Percentiles rank a stretch among this genome's conserved stretches.
Conservation (phyloP, 441 rosid species). For the Populus hybrid region DNA sequence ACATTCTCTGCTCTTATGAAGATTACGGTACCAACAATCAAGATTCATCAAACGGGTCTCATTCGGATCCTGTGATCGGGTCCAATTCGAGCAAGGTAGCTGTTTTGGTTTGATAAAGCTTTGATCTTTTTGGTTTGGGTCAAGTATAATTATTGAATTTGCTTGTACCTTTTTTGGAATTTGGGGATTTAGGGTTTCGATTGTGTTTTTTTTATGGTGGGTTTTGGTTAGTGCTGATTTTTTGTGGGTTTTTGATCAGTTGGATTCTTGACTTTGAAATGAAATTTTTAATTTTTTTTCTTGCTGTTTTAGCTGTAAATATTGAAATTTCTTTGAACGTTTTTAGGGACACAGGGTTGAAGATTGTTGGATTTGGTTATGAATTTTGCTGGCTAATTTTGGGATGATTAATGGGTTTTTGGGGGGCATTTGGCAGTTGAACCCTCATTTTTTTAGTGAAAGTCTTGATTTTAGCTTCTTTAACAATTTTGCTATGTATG, state of each 20-base stretch:
- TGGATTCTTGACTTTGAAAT: not conserved
- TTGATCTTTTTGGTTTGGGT: not conserved
- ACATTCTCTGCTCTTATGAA: slow-evolving; percentile 89
- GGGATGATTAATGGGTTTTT: no score
- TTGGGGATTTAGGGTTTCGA: not conserved
- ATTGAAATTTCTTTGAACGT: no score
- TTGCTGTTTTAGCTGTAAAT: no score
- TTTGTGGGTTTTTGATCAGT: not conserved
- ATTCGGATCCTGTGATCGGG: slow-evolving; percentile 48
- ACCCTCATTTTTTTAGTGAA: no score
- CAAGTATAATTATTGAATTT: not conserved
- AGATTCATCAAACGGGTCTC: slow-evolving; percentile 62
- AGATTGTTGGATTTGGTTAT: no score
- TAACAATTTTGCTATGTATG: not conserved
- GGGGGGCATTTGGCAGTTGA: no score
- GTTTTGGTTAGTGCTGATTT: not conserved
- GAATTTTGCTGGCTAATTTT: no score
- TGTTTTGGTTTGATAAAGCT: not conserved
- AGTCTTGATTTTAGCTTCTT: not conserved
- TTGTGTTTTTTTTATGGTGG: not conserved
- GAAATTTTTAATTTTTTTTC: no score
- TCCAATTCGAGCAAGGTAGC: slow-evolving; percentile 52
- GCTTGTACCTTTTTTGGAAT: not conserved
- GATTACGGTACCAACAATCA: slow-evolving; percentile 56
- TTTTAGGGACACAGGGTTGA: no score